Evolutionary conservation across 352 stramenopile genomes (phyloP), one percentile per base, ranked within the genome.

Genomic region (Phytophthora melonis): DNA sequence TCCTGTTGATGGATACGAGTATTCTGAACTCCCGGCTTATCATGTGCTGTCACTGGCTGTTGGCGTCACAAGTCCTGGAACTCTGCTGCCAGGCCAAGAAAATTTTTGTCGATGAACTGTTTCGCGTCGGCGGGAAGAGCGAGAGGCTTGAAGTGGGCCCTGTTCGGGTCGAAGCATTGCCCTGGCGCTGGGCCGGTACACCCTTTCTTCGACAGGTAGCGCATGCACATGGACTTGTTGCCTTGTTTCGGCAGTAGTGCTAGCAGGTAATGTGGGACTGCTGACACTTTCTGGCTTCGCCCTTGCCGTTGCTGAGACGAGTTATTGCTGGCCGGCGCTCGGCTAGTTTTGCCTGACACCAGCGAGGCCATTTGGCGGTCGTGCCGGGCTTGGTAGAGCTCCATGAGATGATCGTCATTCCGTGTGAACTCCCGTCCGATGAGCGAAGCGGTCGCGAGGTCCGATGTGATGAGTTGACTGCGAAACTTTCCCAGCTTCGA

Each of bases 401-500:
- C 54, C 60, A 65, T 69, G 0, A 69, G 34, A 21, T 65, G 59
- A 30, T 34, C 60, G 10, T 74, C 54, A 5, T 30, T 69, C 27
- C 54, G 1, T 1, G 47, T 14, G 19, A 67, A 67, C 19, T 67
- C 43, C 4, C 41, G 16, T 4, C 47, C 11, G 9, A 69, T 8
- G 18, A 43, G 45, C 6, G 11, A 54, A 4, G 67, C 54, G 0
- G 54, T 54, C 27, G 50, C 32, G 1, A 70, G 21, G n/a, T 57
- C 43, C 0, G 43, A 13, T 7, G 41, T 4, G 13, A 74, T 58
- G 4, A 74, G 23, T 14, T 65, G 32, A 25, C 67, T 62, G 0
- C 55, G 54, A 43, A 74, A 74, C 43, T 70, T 70, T 0, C 65
- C 57, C 0, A 66, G 34, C 19, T 72, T 72, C 4, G 49, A 63